A percentile compares a stretch with the other conserved stretches of the same genome.
Conservation (phyloP, 345 rosid species). For the Anastatica hierochuntica region DNA sequence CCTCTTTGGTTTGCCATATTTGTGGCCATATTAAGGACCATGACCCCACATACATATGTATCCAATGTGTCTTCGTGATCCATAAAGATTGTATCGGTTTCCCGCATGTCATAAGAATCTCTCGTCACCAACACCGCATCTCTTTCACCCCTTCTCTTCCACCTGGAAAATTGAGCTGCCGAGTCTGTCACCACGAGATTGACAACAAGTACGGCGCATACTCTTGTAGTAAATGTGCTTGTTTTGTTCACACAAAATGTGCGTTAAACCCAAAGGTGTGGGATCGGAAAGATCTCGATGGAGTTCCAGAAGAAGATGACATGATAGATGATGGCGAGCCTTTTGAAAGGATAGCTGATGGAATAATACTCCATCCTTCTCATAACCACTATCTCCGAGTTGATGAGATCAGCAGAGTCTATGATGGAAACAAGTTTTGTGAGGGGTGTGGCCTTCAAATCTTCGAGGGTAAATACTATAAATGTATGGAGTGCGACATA, state of each 20-base stretch:
- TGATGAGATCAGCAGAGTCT: background rate
- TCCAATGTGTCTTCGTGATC: background rate
- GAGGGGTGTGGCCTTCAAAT: background rate
- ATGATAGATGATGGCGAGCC: background rate
- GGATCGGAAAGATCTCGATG: background rate
- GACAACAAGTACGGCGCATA: background rate
- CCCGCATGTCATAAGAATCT: constrained; percentile 5
- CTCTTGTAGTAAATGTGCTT: background rate
- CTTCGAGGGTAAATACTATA: background rate
- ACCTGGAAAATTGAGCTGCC: background rate
- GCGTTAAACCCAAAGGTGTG: background rate
- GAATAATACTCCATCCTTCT: background rate
- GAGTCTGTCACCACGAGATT: background rate
- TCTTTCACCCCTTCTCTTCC: background rate
- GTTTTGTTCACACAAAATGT: background rate
- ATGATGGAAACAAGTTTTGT: background rate
- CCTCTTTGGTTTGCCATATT: background rate
- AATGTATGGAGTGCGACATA: background rate
- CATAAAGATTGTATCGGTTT: background rate
- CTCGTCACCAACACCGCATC: constrained; percentile 12
- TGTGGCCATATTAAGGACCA: background rate
- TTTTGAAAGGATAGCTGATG: background rate
- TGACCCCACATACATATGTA: background rate
- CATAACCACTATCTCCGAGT: background rate
- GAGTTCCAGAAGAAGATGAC: background rate